Conservation (phyloP, 108 stramenopile genomes). For the Schizochytrium sp. region DNA sequence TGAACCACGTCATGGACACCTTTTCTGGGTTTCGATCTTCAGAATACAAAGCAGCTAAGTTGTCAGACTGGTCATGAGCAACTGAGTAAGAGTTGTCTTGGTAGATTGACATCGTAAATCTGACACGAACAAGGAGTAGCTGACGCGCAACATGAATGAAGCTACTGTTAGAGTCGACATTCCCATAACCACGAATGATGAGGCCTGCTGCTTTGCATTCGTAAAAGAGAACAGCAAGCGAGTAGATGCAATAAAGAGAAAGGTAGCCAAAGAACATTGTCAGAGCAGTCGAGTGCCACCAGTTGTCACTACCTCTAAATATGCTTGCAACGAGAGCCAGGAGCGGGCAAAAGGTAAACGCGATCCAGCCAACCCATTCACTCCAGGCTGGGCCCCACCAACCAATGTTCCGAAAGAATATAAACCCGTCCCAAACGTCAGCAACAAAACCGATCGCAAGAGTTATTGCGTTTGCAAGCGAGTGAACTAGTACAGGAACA, state of each 20-base stretch:
- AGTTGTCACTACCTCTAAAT: background rate
- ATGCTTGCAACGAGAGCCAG: background rate
- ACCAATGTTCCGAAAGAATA: conserved; percentile 21
- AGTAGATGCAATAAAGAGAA: background rate
- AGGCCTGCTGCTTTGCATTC: background rate
- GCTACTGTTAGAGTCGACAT: no score
- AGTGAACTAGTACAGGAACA: background rate
- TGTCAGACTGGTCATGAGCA: background rate
- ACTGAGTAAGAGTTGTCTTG: background rate
- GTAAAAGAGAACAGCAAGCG: conserved; percentile 28
- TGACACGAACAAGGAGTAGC: background rate
- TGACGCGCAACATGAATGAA: background rate
- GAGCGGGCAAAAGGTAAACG: background rate
- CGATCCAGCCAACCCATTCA: conserved; percentile 22
- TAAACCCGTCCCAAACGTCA: conserved; percentile 46
- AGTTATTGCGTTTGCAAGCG: background rate
- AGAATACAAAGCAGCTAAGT: background rate
- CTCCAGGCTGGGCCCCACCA: background rate
- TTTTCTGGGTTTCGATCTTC: background rate
- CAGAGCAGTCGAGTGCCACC: conserved; percentile 21
- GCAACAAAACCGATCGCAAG: conserved; percentile 44
- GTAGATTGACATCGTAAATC: conserved; percentile 36
- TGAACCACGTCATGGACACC: background rate
- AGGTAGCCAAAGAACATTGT: background rate
- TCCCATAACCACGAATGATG: background rate